Base-by-base conservation (phyloP, 1,284 basidiomycete genomes). In the Schizophyllum amplum region DNA sequence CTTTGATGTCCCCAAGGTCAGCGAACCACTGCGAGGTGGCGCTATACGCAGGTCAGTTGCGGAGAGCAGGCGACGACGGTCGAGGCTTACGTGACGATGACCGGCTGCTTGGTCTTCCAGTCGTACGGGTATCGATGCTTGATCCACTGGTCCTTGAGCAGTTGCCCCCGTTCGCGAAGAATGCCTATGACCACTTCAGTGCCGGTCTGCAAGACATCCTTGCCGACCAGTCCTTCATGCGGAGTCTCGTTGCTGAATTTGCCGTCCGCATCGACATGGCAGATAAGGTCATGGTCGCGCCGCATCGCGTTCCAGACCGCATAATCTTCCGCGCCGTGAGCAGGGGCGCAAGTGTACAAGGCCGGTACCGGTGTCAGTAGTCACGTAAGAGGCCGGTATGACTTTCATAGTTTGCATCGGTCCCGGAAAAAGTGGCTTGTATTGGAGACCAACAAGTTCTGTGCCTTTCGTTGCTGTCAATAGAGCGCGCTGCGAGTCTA, bases 21-120 rank as follows among this genome's bases (percentile, higher is more conserved):
- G 94, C 92, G 66, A 99, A 99, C 96, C 96, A 99, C 65, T 99
- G 96, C 0, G 92, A 93, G 1, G 96, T 98, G 0, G 95, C 92
- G n/a, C 94, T 93, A 62, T 6, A 57, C 24, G 49, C 51, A 55
- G 17, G 53, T n/a, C 50, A 47, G 20, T 22, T 55, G 5, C 20
- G 0, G 46, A 7, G 51, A 33, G 24, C 42, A 59, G n/a, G 17
- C 50, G 4, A 25, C 25, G 46, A 25, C 25, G 50, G 5, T 72
- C 82, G 61, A 67, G 5, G 27, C 27, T 5, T 33, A 92, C 90
- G 87, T 87, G 54, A 93, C 82, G 60, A 99, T 94, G 63, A 98
- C 86, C 0, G 96, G 96, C 67, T 92, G 77, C 64, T 95, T 87
- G 1, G 96, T 96, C 69, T 93, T 90, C 96, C 96, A 99, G 68